Evolutionary conservation across 2,329 filamentous ascomycete species (phyloP), one percentile per base, ranked within the genome.

Genomic region (Helminthosporium solani): DNA sequence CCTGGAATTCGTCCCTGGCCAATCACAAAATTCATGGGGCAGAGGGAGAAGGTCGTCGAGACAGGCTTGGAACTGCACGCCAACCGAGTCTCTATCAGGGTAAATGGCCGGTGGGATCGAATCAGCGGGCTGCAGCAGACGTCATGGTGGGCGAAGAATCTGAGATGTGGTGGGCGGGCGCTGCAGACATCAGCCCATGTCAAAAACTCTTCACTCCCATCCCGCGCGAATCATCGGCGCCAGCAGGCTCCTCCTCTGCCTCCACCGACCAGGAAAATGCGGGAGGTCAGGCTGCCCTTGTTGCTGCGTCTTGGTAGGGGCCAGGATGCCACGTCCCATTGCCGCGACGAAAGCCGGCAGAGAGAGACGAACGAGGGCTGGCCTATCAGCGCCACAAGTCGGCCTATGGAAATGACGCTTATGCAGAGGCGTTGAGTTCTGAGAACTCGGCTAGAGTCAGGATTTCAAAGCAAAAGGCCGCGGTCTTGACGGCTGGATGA

Each of bases 161-260:
- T 50, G 57, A 58, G 53, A 50, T 31, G 35, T 42, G 39, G 33
- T 42, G 47, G 33, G 46, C 40, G 38, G 46, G 40, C 42, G 57
- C 58, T 67, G 64, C 64, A 65, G 54, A 50, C 48, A 63, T 67
- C 65, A 65, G 64, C 63, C 62, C 63, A 68, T 67, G 65, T 59
- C 57, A 47, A 47, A n/a, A 58, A 60, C 61, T 57, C 59, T 56
- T 53, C 52, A 50, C 54, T 47, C 50, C 63, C 62, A 48, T 57
- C 47, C 57, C 56, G 57, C 51, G 58, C 65, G 51, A 68, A 68
- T 68, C 61, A 66, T 27, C 38, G 40, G 28, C 37, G 33, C 39
- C 34, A 50, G 47, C 51, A 49, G 44, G 46, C 50, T 44, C 46
- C 18, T 44, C 38, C 51, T 36, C 46, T 49, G 44, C 46, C 18